Evolutionary conservation across 257 asterid species (phyloP).

Genomic region (Rehmannia glutinosa): DNA sequence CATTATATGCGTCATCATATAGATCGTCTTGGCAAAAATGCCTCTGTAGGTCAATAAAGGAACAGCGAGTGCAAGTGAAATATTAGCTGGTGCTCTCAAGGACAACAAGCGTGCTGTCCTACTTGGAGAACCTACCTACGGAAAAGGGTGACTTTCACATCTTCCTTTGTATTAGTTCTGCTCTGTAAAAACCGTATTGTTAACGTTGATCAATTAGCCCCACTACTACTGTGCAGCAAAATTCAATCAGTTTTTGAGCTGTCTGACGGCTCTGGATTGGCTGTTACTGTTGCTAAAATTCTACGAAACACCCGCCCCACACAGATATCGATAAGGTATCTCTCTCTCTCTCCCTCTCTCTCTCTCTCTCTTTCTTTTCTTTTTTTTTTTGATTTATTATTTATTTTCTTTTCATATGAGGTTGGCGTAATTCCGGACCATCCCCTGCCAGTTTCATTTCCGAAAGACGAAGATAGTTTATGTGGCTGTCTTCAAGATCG

Average conservation of each 20-base stretch:
- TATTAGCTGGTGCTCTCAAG: conserved; percentile 91
- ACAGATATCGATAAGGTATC: conserved; percentile 86
- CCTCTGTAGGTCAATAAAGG: conserved; percentile 82
- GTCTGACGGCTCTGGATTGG: conserved; percentile 98
- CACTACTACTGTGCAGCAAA: conserved; percentile 45
- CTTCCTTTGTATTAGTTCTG: background rate
- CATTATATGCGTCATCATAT: no score
- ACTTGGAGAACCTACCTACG: conserved; percentile 88
- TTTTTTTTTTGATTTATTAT: background rate
- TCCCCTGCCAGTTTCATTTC: conserved; percentile 79
- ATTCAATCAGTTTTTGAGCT: conserved; percentile 94
- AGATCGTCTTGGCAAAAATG: background rate
- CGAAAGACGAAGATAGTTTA: conserved; percentile 74
- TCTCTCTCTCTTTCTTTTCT: background rate
- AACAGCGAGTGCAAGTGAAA: conserved; percentile 99
- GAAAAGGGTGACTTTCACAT: conserved; percentile 68
- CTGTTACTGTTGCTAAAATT: conserved; percentile 88
- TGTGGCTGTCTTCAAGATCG: conserved; percentile 91
- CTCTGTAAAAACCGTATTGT: background rate
- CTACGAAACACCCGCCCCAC: conserved; percentile 98
- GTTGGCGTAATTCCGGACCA: conserved; percentile 86
- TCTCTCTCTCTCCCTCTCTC: conserved; percentile 11
- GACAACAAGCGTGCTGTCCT: conserved; percentile 92
- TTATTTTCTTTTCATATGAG: conserved; percentile 24
- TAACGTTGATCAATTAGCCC: conserved; percentile 5